Percentiles rank a stretch among this genome's conserved stretches.
Conservation (phyloP, 495 filamentous ascomycete species). For the Jackrogersella multiformis region DNA sequence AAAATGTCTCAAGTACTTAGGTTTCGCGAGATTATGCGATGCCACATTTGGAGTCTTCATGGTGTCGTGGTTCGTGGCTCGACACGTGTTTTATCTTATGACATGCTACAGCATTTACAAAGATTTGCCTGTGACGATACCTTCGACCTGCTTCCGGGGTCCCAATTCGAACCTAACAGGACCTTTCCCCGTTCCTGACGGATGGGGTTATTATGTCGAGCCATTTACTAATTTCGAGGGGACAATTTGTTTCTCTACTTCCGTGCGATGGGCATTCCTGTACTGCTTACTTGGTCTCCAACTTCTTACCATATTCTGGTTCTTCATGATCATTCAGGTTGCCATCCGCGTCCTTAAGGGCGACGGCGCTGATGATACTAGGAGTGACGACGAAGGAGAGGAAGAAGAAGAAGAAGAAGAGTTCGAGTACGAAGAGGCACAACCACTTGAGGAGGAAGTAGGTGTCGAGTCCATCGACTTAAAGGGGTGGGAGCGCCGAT, state of each 20-base stretch:
- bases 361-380: constrained; percentile 81
- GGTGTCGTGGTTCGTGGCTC: constrained; percentile 80
- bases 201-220: constrained; percentile 69
- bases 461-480: constrained; percentile 69
- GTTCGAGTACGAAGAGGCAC: constrained; percentile 56
- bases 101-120: constrained; percentile 83
- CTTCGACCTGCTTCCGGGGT: constrained; percentile 75
- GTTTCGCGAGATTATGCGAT: constrained; percentile 79
- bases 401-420: constrained; percentile 65
- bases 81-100: constrained; percentile 80
- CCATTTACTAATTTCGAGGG: constrained; percentile 75
- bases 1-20: constrained; percentile 92
- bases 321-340: constrained; percentile 84
- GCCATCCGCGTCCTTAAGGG: constrained; percentile 79
- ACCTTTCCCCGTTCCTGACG: constrained; percentile 65
- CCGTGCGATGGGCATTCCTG: constrained; percentile 79
- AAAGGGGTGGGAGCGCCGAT: constrained; percentile 60
- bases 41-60: constrained; percentile 87
- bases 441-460: constrained; percentile 70
- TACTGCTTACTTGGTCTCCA: constrained; percentile 80
- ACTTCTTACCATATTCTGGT: constrained; percentile 84
- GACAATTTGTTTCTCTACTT: constrained; percentile 77
- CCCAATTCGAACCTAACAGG: constrained; percentile 58
- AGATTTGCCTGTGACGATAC: constrained; percentile 70
- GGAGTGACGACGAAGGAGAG: constrained; percentile 86